Conservation (phyloP, 1,139 yeast genomes). For the Diutina scorzettiae region DNA sequence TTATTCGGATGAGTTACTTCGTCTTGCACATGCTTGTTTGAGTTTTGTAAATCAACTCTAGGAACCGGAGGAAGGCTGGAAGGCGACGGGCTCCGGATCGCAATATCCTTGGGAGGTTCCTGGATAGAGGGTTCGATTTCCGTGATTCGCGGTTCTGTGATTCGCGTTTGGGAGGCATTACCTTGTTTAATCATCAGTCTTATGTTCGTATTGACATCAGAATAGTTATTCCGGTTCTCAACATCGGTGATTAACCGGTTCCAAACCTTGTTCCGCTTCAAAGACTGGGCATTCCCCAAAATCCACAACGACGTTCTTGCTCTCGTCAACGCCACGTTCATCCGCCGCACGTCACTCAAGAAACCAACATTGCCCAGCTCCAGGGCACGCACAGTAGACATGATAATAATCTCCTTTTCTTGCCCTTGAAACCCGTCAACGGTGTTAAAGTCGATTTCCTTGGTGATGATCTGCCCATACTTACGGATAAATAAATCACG, state of each 20-base stretch:
- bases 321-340: slow-evolving; percentile 94
- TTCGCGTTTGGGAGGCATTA: too few species aligned
- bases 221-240: slow-evolving; percentile 23
- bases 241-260: slow-evolving; percentile 54
- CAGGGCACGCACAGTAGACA: slow-evolving; percentile 91
- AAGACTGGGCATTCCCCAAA: slow-evolving; percentile 62
- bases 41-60: too few species aligned
- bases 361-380: slow-evolving; percentile 67
- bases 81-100: too few species aligned
- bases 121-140: too few species aligned
- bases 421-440: slow-evolving; percentile 99
- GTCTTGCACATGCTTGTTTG: too few species aligned
- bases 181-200: neutral
- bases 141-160: too few species aligned
- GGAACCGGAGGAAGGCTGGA: too few species aligned
- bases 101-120: too few species aligned
- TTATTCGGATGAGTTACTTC: too few species aligned
- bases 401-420: slow-evolving; percentile 84
- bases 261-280: slow-evolving; percentile 61
- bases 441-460: slow-evolving; percentile 79
- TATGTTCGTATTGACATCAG: neutral
- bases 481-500: slow-evolving; percentile 41
- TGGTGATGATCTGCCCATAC: slow-evolving; percentile 52
- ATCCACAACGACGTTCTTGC: slow-evolving; percentile 91
- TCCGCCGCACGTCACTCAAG: slow-evolving; percentile 78